Conservation (phyloP, 305 asterid species). For the Solanum aculeatissimum region DNA sequence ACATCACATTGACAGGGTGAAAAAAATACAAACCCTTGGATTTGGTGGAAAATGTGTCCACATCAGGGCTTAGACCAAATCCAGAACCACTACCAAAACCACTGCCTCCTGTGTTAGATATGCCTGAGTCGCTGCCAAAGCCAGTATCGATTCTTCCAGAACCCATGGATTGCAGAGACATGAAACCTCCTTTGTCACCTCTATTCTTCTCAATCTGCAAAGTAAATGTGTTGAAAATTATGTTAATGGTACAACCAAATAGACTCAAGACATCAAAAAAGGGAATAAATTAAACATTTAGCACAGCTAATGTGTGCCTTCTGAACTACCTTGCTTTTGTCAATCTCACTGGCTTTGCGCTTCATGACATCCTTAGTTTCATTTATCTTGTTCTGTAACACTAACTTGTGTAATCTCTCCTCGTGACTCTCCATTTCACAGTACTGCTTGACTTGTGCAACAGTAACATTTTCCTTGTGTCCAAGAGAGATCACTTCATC, state of each 20-base stretch:
- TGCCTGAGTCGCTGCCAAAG: slow-evolving; percentile 38
- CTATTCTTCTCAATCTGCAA: slow-evolving; percentile 52
- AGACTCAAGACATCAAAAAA: background rate
- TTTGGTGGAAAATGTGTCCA: slow-evolving; percentile 51
- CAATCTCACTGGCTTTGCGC: slow-evolving; percentile 82
- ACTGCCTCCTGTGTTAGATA: slow-evolving; percentile 24
- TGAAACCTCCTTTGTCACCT: slow-evolving; percentile 47
- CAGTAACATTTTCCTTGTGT: slow-evolving; percentile 79
- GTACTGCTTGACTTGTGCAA: slow-evolving; percentile 85
- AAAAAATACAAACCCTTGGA: slow-evolving; percentile 42
- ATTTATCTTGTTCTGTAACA: slow-evolving; percentile 67
- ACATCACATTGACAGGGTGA: background rate
- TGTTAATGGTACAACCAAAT: background rate
- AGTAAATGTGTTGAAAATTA: background rate
- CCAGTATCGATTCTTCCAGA: slow-evolving; percentile 43
- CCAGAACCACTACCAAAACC: slow-evolving; percentile 57
- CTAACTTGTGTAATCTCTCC: slow-evolving; percentile 75
- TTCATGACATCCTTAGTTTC: slow-evolving; percentile 83
- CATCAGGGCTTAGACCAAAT: slow-evolving; percentile 49
- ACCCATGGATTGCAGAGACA: slow-evolving; percentile 44
- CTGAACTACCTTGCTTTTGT: slow-evolving; percentile 64
- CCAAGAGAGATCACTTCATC: slow-evolving; percentile 86
- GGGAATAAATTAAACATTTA: background rate
- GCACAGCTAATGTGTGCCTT: background rate
- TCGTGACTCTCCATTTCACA: slow-evolving; percentile 96